Conservation (phyloP, 352 stramenopile species). For the Phytophthora colocasiae region DNA sequence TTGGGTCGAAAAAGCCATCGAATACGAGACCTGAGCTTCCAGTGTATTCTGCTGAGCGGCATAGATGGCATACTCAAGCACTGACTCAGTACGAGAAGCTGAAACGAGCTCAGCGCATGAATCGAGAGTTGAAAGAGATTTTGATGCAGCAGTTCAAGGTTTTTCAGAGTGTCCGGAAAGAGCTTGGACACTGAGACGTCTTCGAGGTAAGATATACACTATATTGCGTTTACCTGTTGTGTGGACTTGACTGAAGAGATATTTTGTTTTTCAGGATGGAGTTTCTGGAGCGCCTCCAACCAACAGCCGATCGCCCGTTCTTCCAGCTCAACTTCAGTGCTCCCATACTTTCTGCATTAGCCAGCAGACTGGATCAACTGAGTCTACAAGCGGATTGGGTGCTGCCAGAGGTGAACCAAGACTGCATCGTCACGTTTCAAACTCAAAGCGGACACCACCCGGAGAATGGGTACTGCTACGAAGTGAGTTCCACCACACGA, state of each 20-base stretch:
- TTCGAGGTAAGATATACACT: background rate
- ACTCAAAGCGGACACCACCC: background rate
- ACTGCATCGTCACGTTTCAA: background rate
- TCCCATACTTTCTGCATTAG: background rate
- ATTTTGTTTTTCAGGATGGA: slow-evolving; percentile 2
- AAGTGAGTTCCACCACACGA: slow-evolving; percentile 1
- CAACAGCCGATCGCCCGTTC: slow-evolving; percentile 6
- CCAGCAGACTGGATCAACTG: background rate
- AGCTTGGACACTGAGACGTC: background rate
- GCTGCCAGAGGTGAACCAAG: background rate
- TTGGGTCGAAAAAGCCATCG: too few relatives aligned
- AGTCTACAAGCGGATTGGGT: slow-evolving; percentile 3
- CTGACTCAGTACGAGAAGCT: background rate
- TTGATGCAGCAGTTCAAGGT: slow-evolving; percentile 2
- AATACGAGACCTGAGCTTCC: background rate
- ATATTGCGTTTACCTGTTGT: background rate
- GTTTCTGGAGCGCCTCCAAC: background rate
- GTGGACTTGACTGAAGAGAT: background rate
- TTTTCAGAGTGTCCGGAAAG: background rate
- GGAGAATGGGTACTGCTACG: background rate
- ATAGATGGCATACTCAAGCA: background rate
- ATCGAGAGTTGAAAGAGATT: slow-evolving; percentile 9
- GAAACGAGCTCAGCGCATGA: background rate
- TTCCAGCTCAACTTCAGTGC: slow-evolving; percentile 8
- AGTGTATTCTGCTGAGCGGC: background rate